Base-by-base conservation (phyloP, 1,284 basidiomycete genomes). In the Ustilago xerochloae region DNA sequence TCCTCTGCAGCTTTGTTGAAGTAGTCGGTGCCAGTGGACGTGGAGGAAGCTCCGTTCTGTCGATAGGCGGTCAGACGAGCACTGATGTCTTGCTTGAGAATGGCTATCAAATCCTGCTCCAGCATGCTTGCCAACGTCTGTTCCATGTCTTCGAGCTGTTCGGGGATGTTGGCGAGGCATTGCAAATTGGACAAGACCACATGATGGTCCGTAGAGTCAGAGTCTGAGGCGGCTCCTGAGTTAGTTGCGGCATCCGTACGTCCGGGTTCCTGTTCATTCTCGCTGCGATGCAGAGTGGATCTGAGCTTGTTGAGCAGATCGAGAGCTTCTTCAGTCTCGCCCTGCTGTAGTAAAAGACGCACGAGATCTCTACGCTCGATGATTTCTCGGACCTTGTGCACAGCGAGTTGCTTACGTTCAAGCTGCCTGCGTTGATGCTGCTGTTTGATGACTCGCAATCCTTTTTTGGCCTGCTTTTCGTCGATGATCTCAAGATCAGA, bases 401-500 rank as follows among this genome's bases (percentile, higher is more conserved):
- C 60, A 6, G 70, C 64, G 5, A 38, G 45, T 18, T 67, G 61
- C 28, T 78, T 68, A 33, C 56, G 47, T 41, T 77, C 59, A n/a
- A 79, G 66, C 18, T 72, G 58, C 7, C 75, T 60, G 50, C 81
- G 55, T n/a, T 75, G 59, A 4, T 68, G 61, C 52, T 81, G 81
- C 28, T 76, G 52, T 16, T 43, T 46, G 10, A 80, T 70, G 36
- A 80, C 43, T 3, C 45, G 46, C 24, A 81, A 43, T 0, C 81
- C 79, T 12, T 66, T 68, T 49, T 74, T 78, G n/a, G 79, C 79
- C 45, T 77, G 92, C 26, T 90, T 89, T 68, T 90, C 88, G 74
- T 95, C 93, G 3, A 97, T 91, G 28, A 91, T 89, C 35, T 88
- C 87, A 8, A 98, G 87, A 65, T 93, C 89, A 0, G 85, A 83